Percentiles rank a stretch among this genome's conserved stretches.
These are phyloP conservation scores for Aspergillus sp. DNA, from an alignment of 2,329 filamentous ascomycete genomes.

Conservation along the genomic window DNA sequence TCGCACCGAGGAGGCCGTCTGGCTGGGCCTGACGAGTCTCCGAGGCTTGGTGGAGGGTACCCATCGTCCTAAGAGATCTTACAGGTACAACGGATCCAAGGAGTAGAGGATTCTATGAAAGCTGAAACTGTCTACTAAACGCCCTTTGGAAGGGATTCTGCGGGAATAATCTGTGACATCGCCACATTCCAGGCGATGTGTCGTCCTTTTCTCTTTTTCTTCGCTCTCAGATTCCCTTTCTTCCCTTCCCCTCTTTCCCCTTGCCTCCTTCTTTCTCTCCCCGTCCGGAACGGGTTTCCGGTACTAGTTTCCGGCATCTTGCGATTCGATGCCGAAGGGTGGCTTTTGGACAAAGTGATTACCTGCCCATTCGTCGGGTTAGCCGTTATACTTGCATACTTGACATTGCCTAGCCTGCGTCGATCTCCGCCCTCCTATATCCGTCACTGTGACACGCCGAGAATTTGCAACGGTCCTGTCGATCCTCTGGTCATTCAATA, in stretches of 20 bases:
- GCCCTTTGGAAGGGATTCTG: neutral
- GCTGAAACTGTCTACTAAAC: neutral
- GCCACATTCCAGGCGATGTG: constrained; percentile 5
- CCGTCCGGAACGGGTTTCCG: neutral
- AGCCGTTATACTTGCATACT: neutral
- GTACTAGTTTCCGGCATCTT: neutral
- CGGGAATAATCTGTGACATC: neutral
- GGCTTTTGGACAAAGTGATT: neutral
- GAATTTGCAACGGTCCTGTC: neutral
- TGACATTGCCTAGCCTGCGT: neutral
- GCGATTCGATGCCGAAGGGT: neutral
- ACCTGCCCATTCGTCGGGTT: neutral
- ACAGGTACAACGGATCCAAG: neutral
- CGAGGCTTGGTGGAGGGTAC: constrained; percentile 51
- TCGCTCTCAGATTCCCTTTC: neutral
- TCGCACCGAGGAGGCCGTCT: constrained; percentile 78
- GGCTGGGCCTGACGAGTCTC: constrained; percentile 70
- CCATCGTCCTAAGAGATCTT: constrained; percentile 9
- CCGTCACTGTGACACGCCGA: neutral
- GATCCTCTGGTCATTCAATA: neutral
- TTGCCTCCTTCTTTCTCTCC: neutral
- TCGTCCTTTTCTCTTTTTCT: neutral
- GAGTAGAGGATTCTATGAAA: neutral
- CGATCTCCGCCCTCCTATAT: neutral
- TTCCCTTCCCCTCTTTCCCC: neutral